Evolutionary conservation across 768 basidiomycete species (phyloP).

Genomic region (Sporobolomyces pararoseus): DNA sequence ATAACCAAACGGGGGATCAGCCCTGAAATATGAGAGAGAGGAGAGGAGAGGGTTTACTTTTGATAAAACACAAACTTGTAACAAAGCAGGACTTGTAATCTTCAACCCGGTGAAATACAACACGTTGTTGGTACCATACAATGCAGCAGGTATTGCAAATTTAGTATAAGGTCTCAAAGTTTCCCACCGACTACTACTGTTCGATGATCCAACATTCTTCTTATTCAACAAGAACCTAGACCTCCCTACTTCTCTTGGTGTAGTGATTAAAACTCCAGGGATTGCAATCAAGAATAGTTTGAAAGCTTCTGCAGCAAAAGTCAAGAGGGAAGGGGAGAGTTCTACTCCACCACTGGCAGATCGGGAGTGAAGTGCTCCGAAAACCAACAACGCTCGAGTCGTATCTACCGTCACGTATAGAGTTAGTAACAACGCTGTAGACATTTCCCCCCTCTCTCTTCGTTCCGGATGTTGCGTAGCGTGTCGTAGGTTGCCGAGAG

Average conservation of each 20-base stretch:
- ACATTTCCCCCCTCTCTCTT: too few relatives aligned
- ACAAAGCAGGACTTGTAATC: constrained; percentile 15
- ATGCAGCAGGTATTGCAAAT: constrained; percentile 4
- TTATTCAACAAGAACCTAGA: too few relatives aligned
- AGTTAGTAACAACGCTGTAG: not conserved
- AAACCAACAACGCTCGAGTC: constrained; percentile 10
- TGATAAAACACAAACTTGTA: constrained; percentile 13
- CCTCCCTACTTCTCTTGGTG: too few relatives aligned
- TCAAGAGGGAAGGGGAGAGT: not conserved
- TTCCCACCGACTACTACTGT: too few relatives aligned
- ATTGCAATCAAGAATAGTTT: not conserved
- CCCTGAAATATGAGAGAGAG: too few relatives aligned
- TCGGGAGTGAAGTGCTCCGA: not conserved
- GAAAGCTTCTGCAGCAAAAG: not conserved
- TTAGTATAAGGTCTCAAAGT: constrained; percentile 4
- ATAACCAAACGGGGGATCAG: not conserved
- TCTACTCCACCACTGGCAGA: too few relatives aligned
- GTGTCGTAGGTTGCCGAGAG: too few relatives aligned
- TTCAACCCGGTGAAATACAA: constrained; percentile 13
- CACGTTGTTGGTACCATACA: constrained; percentile 27
- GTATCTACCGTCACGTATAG: constrained; percentile 15
- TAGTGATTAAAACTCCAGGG: too few relatives aligned
- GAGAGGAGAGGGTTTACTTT: constrained; percentile 6
- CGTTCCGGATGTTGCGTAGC: too few relatives aligned
- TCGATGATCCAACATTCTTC: too few relatives aligned